Base-by-base conservation (phyloP, 148 eudicot species). In the Spergularia bocconei region DNA sequence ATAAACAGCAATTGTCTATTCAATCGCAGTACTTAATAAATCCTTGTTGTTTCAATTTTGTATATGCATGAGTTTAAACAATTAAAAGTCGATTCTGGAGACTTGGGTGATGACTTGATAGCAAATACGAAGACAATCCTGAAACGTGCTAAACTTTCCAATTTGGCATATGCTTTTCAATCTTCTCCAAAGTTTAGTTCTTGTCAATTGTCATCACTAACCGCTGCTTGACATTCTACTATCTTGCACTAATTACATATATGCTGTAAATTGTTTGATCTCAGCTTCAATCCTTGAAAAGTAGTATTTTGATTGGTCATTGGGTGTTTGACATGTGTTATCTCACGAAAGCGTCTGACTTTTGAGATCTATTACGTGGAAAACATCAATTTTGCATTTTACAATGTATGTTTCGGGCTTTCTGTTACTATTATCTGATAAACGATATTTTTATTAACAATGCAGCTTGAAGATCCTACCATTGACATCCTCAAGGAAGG, bases 381-480 rank as follows among this genome's bases (percentile, higher is more conserved):
- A 11, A 20, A 15, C 36, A 17, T 21, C 55, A 44, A 44, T 38
- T 11, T 16, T 16, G 48, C 12, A 63, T 73, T 73, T 48, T 33
- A 16, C 44, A 47, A 13, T 41, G 7, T 14, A 19, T 33, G 51
- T 10, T 51, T 38, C 16, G 14, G 48, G 41, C 17, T 36, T 11
- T 62, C 11, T 51, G 15, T 39, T 48, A 52, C 16, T 69, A 19
- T 25, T 50, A 25, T 33, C 60, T 58, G 29, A 56, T 38, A 47
- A 51, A 1, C 15, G 25, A 69, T 13, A 29, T 6, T 54, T 54
- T 15, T 6, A 39, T 15, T 41, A 9, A 76, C 75, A 62, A 59
- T 58, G 81, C 97, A 95, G 99, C 97, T 95, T 72, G 76, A 89
- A 81, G 91, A 92, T 85, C 98, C 98, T 14, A 78, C 75, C 69